Evolutionary conservation across 2,329 filamentous ascomycete genomes (phyloP), one percentile per base, ranked within the genome.

Genomic region (Claviceps sp.): DNA sequence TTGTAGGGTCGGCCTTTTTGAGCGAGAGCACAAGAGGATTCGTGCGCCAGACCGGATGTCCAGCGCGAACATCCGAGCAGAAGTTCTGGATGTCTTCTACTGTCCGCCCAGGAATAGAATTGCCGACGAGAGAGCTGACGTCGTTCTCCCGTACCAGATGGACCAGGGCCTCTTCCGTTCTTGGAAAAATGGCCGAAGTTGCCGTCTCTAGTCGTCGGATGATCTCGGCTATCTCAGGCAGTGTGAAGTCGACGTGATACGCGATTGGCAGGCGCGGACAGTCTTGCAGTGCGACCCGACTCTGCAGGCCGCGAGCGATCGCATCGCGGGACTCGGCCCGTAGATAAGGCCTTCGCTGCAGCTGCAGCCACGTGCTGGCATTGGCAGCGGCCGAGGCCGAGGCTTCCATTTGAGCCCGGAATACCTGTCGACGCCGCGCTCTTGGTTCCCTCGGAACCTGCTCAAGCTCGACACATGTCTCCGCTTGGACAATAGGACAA

Each of bases 161-260:
- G 3, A 50, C 50, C 3, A 68, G 51, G 20, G 56, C 56, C 24
- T 58, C 50, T 5, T 49, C 37, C 9, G 58, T 61, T 14, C 49
- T 58, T 2, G 55, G 55, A 18, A 61, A 18, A 2, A 22, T 44
- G 4, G 50, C n/a, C 1, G 55, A 40, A n/a, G 61, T 38, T 26
- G 56, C 55, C 6, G 24, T 49, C 5, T 55, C 56, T n/a, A 65
- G 46, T 5, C 52, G 50, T n/a, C 52, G 50, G 18, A 60, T 52
- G 18, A 68, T 61, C 16, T 58, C 26, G 30, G 52, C 50, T 8
- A 71, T 56, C 53, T 77, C 74, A 1, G 66, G 61, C 0, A 54
- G 44, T 0, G 64, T 63, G 43, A 77, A 76, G 57, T 76, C 75
- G 6, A 74, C 71, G 54, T 77, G 75, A 18, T 73, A 58, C n/a